Base-by-base conservation (phyloP, 164 flowering plant genomes). In the Chloranthus sessilifolius region DNA sequence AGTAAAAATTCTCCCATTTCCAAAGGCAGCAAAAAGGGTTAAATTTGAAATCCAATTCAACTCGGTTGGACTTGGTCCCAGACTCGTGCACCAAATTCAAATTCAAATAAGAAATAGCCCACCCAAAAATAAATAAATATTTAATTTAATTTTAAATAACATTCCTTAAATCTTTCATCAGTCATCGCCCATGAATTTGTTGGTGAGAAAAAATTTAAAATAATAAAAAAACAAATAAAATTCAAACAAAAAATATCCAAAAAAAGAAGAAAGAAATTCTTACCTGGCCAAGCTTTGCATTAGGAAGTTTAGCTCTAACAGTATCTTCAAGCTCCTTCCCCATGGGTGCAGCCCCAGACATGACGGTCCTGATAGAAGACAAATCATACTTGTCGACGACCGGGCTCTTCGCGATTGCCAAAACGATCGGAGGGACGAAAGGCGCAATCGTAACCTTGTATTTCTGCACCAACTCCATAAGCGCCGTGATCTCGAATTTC, bases 261-360 rank as follows among this genome's bases (percentile, higher is more conserved):
- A 43, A 35, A 26, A 30, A 14, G 10, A n/a, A 24, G 10, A 23
- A 17, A 15, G n/a, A 14, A 4, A 45, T 26, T 15, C 36, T n/a
- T 23, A 89, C 98, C 96, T 91, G 98, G 4, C 98, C 98, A 44
- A 88, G 77, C 34, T 59, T 78, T 49, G 90, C 96, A 50, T 83
- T 76, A 16, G 95, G 90, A 7, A 87, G 69, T 74, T 64, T 88
- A 20, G 80, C 71, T 34, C 82, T 47, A 4, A 83, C 74, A 12
- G 88, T 52, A 20, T 85, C 96, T 43, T 92, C 96, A 11, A 92
- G 85, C 55, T 92, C 96, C 70, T 85, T 88, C 43, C 96, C 95
- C 82, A 88, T 63, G 1, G 98, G 95, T 0, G 96, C 95, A 0
- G 88, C 98, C 0, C 96, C 96, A 5, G 86, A 83, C 77, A 83